These are phyloP conservation scores for Cyberlindnera bimundalis DNA, from an alignment of 805 yeast species.

Conservation along the genomic window DNA sequence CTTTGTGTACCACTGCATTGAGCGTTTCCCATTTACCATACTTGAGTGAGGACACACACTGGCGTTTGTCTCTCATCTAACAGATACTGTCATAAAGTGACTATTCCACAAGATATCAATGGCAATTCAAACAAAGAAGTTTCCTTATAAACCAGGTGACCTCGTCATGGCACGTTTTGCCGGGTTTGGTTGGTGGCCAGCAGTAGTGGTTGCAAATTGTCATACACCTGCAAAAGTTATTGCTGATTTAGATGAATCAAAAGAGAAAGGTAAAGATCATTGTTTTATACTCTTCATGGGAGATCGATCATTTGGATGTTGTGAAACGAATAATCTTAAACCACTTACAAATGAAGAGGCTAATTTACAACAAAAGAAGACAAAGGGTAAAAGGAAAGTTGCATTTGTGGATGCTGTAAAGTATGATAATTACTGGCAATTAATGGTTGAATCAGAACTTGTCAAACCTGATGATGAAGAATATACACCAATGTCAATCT, in stretches of 20 bases:
- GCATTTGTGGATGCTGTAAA: slow-evolving; percentile 1
- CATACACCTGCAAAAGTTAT: not conserved
- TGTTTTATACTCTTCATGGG: slow-evolving; percentile 11
- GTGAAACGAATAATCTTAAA: not conserved
- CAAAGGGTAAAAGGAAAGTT: not conserved
- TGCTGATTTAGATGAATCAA: not conserved
- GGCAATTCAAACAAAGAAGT: not conserved
- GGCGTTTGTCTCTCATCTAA: no score
- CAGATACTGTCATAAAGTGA: not conserved
- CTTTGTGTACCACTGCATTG: no score
- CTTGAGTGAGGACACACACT: no score
- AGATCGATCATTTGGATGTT: slow-evolving; percentile 5
- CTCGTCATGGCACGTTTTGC: slow-evolving; percentile 9
- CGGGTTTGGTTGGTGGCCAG: slow-evolving; percentile 9
- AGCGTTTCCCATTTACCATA: no score
- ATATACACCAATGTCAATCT: not conserved
- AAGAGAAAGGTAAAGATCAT: not conserved
- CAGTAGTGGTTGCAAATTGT: slow-evolving; percentile 6
- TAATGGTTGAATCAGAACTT: not conserved
- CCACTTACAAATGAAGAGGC: not conserved
- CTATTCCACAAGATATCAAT: not conserved
- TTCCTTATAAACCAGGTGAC: slow-evolving; percentile 9
- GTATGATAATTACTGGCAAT: slow-evolving; percentile 5
- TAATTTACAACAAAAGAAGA: not conserved
- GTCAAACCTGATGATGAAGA: not conserved